Evolutionary conservation across 441 rosid species (phyloP).

Genomic region (Hura crepitans): DNA sequence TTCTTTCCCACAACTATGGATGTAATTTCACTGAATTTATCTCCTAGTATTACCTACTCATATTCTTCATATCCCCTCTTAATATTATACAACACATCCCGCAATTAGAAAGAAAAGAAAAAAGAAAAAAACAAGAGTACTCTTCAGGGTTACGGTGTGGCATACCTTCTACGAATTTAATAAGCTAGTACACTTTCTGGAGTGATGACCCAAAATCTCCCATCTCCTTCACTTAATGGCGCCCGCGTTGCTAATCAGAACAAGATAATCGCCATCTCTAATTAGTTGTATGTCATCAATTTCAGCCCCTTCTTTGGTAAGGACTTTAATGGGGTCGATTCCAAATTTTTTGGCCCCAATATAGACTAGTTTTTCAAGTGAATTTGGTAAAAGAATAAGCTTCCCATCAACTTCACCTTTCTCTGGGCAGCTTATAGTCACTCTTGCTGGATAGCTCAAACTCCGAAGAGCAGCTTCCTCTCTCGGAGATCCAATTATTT

Average conservation of each 20-base stretch:
- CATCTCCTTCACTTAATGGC: too few relatives aligned
- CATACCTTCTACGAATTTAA: not conserved
- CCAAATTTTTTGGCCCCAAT: conserved; percentile 60
- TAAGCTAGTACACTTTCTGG: not conserved
- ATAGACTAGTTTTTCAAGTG: conserved; percentile 55
- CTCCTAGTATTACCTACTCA: not conserved
- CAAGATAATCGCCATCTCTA: conserved; percentile 82
- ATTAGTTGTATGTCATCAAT: conserved; percentile 66
- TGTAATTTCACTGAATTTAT: not conserved
- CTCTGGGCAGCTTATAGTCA: conserved; percentile 58
- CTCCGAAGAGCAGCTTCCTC: conserved; percentile 19
- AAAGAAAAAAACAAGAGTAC: not conserved
- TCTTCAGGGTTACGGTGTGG: not conserved
- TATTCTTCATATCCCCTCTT: not conserved
- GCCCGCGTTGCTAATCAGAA: conserved; percentile 38
- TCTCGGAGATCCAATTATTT: conserved; percentile 23
- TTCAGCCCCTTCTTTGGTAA: conserved; percentile 62
- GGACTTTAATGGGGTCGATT: conserved; percentile 42
- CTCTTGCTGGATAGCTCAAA: conserved; percentile 40
- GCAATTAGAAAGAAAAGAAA: not conserved
- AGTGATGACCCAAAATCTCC: not conserved
- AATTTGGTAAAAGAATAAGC: conserved; percentile 53
- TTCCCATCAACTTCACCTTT: conserved; percentile 42
- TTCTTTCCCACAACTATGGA: not conserved
- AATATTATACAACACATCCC: not conserved